Evolutionary conservation across 2,329 filamentous ascomycete genomes (phyloP).

Genomic region (Xylariaceae sp.): DNA sequence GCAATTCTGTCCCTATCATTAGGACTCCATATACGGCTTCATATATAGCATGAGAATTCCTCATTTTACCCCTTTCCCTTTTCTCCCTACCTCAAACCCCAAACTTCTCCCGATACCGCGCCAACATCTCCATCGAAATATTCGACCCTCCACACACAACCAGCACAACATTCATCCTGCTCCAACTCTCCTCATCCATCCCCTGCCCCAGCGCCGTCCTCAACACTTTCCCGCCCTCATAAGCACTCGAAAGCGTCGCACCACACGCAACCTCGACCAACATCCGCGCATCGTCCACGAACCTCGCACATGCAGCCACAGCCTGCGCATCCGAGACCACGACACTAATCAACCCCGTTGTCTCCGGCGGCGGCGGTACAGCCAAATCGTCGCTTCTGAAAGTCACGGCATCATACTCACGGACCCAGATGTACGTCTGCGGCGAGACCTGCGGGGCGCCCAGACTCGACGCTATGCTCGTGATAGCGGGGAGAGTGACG

Average conservation of each 20-base stretch:
- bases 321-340: conserved; percentile 74
- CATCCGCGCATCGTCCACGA: conserved; percentile 76
- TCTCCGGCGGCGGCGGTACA: not conserved
- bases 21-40: not conserved
- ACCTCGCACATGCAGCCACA: conserved; percentile 66
- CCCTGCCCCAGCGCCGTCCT: conserved; percentile 53
- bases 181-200: conserved; percentile 52
- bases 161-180: conserved; percentile 69
- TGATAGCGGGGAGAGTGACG: conserved; percentile 64
- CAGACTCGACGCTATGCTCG: conserved; percentile 67
- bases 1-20: not conserved
- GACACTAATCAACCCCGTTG: conserved; percentile 44
- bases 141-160: conserved; percentile 77
- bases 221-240: conserved; percentile 52
- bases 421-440: conserved; percentile 47
- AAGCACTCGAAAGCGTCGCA: conserved; percentile 66
- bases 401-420: not conserved
- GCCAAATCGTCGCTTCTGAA: not conserved
- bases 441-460: conserved; percentile 68
- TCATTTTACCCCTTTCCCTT: not conserved
- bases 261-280: conserved; percentile 84
- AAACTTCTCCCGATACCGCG: conserved; percentile 50
- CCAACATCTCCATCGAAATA: conserved; percentile 57
- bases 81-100: conserved; percentile 24
- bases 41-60: not conserved